Base-by-base conservation (phyloP, 1,284 basidiomycete species). In the Trichosporon sp. region DNA sequence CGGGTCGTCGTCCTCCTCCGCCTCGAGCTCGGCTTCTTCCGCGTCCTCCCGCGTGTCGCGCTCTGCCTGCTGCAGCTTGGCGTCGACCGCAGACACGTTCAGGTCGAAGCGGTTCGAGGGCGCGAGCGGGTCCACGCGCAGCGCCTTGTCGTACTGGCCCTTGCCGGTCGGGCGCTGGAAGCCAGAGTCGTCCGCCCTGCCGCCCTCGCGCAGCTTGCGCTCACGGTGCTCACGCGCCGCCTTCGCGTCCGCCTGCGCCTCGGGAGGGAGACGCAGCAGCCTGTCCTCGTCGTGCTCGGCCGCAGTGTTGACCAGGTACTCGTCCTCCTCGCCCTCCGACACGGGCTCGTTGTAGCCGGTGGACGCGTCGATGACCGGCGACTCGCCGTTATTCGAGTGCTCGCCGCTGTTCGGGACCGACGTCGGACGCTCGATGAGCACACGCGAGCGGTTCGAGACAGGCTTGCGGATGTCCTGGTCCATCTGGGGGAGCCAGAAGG, bases 401-500 rank as follows among this genome's bases (percentile, higher is more conserved):
- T 74, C 44, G 76, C 56, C 77, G 5, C 79, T 80, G 51, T 79
- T 77, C 12, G 75, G 70, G 23, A 75, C 74, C 2, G 81, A 81
- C 44, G 78, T 72, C 8, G 92, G 93, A 21, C 93, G 89, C 77
- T 93, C 91, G 75, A 95, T 92, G 32, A 80, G 74, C 21, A 82
- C 81, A 87, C 74, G 91, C 70, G 75, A 83, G 83, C 75, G 90
- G 88, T 70, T 91, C 88, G 88, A 90, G 70, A 91, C 90, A 3
- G 92, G 92, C 81, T 96, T 96, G 68, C 93, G 87, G 76, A 97
- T 98, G 77, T 96, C 92, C 68, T 89, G 91, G 69, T 95, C 93
- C 93, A 96, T 92, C 92, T 80, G 74, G 64, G 65, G 74, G 3
- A 98, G 88, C 96, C 96, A 99, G 87, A 98, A 99, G 3, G 96